Base-by-base conservation (phyloP, 2,329 filamentous ascomycete genomes). In the Fonsecaea nubica region DNA sequence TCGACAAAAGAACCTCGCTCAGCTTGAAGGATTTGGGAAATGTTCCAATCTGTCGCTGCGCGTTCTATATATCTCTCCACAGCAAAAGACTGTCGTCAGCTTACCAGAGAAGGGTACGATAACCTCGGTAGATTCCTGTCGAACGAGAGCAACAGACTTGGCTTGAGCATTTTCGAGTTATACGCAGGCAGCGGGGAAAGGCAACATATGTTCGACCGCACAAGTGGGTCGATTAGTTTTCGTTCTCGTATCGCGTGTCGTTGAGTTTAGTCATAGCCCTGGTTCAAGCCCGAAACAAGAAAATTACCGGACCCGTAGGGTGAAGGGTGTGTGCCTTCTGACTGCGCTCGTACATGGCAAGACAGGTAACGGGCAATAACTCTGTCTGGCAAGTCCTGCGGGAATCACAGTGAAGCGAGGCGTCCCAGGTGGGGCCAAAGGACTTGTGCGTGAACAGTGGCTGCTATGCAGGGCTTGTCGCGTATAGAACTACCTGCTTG, bases 101-200 rank as follows among this genome's bases (percentile, higher is more conserved):
- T 50, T 50, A 18, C 32, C 45, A 8, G 18, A 25, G 36, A 15
- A 40, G 42, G 3, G 38, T 25, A 21, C 32, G 15, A 35, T 50
- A 59, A 18, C 57, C 57, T 59, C 57, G 57, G 57, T 50, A 45
- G 13, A 59, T 36, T 33, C 35, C 57, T 25, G 18, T 18, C 45
- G 5, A 50, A 15, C 18, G 25, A 50, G 25, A 2, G 18, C 18
- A 50, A 50, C 45, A 50, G 25, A 5, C 45, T 42, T 42, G 5
- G 45, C 45, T 10, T 25, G 45, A 21, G 45, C 18, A 21, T 18
- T 50, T 21, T 25, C 25, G 25, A 25, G 25, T 25, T 25, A 25
- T 25, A 25, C 25, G 25, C 25, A 25, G 25, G 12, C 12, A 25
- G 45, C 45, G 45, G 45, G 45, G 45, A 50, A 50, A 25, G 25